Evolutionary conservation across 163 green algal species (phyloP).

Genomic region (Chlamydomonas reinhardtii): DNA sequence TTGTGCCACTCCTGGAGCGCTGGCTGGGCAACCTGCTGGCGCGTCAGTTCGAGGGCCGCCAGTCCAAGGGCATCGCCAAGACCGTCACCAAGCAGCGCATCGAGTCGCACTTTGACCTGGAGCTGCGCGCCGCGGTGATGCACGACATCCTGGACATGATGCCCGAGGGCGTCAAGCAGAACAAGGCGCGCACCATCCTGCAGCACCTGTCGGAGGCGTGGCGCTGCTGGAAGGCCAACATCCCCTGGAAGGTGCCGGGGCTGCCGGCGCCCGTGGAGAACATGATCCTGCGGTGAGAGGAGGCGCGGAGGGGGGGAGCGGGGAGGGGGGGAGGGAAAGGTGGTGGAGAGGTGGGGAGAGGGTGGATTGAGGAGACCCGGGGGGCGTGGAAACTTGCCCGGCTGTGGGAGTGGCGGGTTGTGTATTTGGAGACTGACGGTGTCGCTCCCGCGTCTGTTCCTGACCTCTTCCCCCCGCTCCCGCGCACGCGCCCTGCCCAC

Average conservation of each 20-base stretch:
- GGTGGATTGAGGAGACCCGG: too few relatives aligned
- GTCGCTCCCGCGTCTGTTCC: too few relatives aligned
- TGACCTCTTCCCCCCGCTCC: too few relatives aligned
- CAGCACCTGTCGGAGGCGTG: conserved; percentile 99
- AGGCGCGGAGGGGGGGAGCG: too few relatives aligned
- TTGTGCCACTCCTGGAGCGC: conserved; percentile 98
- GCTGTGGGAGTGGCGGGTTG: too few relatives aligned
- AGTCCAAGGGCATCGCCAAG: conserved; percentile 97
- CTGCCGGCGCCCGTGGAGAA: conserved; percentile 98
- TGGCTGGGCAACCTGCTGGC: conserved; percentile 99
- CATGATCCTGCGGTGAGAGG: conserved; percentile 95
- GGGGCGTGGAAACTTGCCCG: too few relatives aligned
- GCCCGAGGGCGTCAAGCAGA: conserved; percentile 98
- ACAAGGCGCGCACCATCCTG: conserved; percentile 99
- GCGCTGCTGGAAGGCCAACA: conserved; percentile 99
- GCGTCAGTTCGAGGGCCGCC: conserved; percentile 98
- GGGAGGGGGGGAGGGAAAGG: too few relatives aligned
- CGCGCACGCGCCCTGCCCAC: too few relatives aligned
- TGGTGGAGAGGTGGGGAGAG: too few relatives aligned
- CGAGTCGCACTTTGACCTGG: conserved; percentile 99
- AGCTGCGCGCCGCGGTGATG: conserved; percentile 98
- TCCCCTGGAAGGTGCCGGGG: conserved; percentile 98
- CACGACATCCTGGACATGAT: conserved; percentile 99
- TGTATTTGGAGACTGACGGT: too few relatives aligned
- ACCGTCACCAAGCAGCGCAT: conserved; percentile 99